Conservation (phyloP, 345 rosid species). For the Pistacia atlantica region DNA sequence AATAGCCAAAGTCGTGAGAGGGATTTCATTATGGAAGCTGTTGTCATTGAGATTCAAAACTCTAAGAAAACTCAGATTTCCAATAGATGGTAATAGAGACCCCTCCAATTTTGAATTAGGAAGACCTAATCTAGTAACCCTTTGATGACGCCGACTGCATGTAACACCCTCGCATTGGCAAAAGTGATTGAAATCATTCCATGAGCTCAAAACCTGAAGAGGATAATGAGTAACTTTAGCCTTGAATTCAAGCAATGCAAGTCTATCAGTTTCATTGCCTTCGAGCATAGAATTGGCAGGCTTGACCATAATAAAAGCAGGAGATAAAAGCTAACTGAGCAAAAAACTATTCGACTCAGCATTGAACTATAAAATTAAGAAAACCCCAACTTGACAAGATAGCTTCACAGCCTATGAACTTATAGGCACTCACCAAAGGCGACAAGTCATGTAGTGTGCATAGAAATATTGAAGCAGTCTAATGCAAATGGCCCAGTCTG, state of each 20-base stretch:
- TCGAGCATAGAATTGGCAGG: neutral
- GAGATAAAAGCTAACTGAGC: too few relatives aligned
- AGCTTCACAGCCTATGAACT: neutral
- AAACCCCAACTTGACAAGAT: neutral
- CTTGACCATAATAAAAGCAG: neutral
- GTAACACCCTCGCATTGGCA: neutral
- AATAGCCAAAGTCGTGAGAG: constrained; percentile 9
- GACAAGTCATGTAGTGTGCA: too few relatives aligned
- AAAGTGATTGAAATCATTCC: too few relatives aligned
- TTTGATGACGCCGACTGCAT: neutral
- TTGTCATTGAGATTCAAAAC: neutral
- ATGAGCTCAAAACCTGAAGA: too few relatives aligned
- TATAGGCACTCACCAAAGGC: neutral
- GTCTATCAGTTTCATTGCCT: neutral
- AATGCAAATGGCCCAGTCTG: too few relatives aligned
- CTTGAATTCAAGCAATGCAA: too few relatives aligned
- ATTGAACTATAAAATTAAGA: neutral
- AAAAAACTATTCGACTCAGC: neutral
- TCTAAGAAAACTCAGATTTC: too few relatives aligned
- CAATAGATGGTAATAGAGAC: too few relatives aligned
- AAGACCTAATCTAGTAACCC: neutral
- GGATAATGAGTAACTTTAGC: too few relatives aligned
- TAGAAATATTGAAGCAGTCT: too few relatives aligned
- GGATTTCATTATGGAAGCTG: constrained; percentile 7
- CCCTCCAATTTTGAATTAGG: neutral